These are phyloP conservation scores for Mangifera indica DNA, from an alignment of 345 rosid species.

Conservation along the genomic window DNA sequence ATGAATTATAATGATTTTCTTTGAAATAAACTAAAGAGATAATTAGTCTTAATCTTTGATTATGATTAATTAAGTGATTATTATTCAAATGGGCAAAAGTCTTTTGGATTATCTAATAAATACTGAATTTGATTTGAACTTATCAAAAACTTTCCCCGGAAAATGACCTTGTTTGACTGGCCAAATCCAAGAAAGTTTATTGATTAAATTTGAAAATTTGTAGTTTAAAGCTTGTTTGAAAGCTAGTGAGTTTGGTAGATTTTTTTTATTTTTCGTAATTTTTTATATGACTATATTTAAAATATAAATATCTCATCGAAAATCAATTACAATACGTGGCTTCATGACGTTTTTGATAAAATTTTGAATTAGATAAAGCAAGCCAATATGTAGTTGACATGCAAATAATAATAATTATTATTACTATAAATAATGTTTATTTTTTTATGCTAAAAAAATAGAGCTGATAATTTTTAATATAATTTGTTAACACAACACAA, in stretches of 20 bases:
- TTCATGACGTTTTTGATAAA: too few species aligned
- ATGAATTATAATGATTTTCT: neutral
- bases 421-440: too few species aligned
- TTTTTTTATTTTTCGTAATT: neutral
- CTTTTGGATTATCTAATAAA: neutral
- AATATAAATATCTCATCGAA: too few species aligned
- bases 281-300: too few species aligned
- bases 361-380: too few species aligned
- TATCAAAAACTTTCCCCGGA: conserved; percentile 7
- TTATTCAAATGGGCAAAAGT: neutral
- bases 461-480: too few species aligned
- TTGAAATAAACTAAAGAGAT: neutral
- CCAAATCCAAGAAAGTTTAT: neutral
- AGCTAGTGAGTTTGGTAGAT: neutral
- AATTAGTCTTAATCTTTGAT: neutral
- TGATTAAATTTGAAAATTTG: neutral
- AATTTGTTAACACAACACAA: too few species aligned
- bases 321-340: too few species aligned
- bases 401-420: too few species aligned
- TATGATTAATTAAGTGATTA: neutral
- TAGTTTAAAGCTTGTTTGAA: neutral
- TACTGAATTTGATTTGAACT: neutral
- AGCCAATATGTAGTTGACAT: too few species aligned
- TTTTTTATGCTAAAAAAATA: too few species aligned
- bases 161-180: neutral